These are phyloP conservation scores for Penicillium tannophilum DNA, from an alignment of 495 filamentous ascomycete species.

Conservation along the genomic window DNA sequence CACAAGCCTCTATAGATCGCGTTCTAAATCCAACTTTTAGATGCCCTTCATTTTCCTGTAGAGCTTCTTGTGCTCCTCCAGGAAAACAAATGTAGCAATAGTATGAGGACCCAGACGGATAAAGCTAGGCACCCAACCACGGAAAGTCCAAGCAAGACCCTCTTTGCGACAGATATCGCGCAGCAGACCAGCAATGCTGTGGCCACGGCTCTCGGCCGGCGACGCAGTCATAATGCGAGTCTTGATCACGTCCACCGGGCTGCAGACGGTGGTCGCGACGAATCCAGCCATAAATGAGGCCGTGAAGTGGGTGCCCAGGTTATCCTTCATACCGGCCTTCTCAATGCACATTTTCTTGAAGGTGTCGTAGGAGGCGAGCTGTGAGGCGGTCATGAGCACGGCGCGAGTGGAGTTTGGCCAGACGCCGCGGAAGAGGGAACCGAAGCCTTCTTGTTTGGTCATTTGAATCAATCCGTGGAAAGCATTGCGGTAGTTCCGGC, in stretches of 20 bases:
- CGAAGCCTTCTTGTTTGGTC: constrained; percentile 74
- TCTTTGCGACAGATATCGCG: constrained; percentile 73
- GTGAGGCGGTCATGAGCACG: constrained; percentile 89
- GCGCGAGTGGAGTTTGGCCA: constrained; percentile 90
- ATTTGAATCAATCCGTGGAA: constrained; percentile 84
- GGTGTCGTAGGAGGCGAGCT: constrained; percentile 88
- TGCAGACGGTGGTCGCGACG: constrained; percentile 92
- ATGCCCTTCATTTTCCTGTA: constrained; percentile 52
- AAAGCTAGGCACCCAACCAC: constrained; percentile 97
- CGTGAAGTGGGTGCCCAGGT: constrained; percentile 80
- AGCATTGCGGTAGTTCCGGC: constrained; percentile 87
- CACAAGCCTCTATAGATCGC: constrained; percentile 8
- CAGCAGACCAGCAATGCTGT: constrained; percentile 61
- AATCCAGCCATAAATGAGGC: constrained; percentile 87
- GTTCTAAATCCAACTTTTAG: constrained; percentile 6
- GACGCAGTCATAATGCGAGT: constrained; percentile 86
- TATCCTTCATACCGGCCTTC: constrained; percentile 70
- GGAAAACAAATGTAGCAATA: constrained; percentile 90
- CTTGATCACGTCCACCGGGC: constrained; percentile 96
- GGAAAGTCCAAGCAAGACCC: constrained; percentile 88
- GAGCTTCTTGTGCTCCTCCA: constrained; percentile 74
- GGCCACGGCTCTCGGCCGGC: constrained; percentile 50
- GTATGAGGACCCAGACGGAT: constrained; percentile 91
- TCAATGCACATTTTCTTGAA: constrained; percentile 81
- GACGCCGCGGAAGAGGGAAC: constrained; percentile 80